phyloP scores from a whole-genome alignment of 139 green algal genomes.

The Nannochloris sp. region DNA sequence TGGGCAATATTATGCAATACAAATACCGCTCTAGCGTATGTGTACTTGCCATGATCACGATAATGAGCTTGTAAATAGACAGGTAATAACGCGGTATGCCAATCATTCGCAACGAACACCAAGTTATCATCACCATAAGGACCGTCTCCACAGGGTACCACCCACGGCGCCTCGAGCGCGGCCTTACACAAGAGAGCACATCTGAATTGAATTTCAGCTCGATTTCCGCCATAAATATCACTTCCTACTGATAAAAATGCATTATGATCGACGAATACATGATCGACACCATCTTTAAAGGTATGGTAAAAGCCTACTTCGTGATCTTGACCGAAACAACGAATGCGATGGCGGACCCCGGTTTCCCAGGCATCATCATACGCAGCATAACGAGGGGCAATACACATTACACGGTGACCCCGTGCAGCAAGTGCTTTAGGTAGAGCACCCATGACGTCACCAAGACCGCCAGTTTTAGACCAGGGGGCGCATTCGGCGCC shows the following conservation, averaged over 20 bases:
- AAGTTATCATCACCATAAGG: conserved; percentile 82
- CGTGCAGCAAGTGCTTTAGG: conserved; percentile 74
- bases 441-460: conserved; percentile 91
- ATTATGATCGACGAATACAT: conserved; percentile 89
- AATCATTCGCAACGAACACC: conserved; percentile 91
- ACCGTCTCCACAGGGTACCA: conserved; percentile 72
- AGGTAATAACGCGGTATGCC: conserved; percentile 84
- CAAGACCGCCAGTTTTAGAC: conserved; percentile 95
- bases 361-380: conserved; percentile 72
- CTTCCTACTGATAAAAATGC: conserved; percentile 45
- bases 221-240: conserved; percentile 74
- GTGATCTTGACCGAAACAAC: conserved; percentile 50
- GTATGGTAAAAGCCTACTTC: conserved; percentile 81
- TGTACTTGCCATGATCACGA: conserved; percentile 88
- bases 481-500: conserved; percentile 92
- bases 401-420: conserved; percentile 86
- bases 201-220: conserved; percentile 65
- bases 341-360: conserved; percentile 50
- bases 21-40: conserved; percentile 74
- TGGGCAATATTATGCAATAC: conserved; percentile 93
- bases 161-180: conserved; percentile 77
- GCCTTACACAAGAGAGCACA: conserved; percentile 75
- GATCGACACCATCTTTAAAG: conserved; percentile 78
- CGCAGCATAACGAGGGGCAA: conserved; percentile 70
- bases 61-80: conserved; percentile 95